Percentiles rank a stretch among this genome's conserved stretches.
Conservation (phyloP, 805 yeast species). For the Candida tammaniensis region DNA sequence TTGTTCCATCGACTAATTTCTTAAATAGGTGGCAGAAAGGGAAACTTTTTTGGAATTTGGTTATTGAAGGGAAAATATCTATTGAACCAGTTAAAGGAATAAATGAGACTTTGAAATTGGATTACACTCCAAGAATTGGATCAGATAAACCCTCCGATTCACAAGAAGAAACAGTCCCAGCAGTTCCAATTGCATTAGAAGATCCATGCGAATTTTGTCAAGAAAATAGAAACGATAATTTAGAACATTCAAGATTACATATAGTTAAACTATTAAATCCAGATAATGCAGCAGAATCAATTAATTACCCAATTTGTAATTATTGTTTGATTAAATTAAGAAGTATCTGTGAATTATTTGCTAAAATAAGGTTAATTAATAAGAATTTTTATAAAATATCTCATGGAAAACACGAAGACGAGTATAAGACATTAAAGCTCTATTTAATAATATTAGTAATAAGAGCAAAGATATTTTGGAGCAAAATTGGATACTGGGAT, state of each 20-base stretch:
- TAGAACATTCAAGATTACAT: conserved; percentile 78
- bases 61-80: conserved; percentile 76
- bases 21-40: conserved; percentile 43
- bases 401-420: conserved; percentile 19
- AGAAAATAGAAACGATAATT: conserved; percentile 64
- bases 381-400: conserved; percentile 53
- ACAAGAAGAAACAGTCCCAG: conserved; percentile 10
- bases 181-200: conserved; percentile 64
- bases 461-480: conserved; percentile 77
- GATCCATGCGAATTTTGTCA: conserved; percentile 84
- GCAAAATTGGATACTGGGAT: conserved; percentile 80
- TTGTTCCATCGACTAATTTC: conserved; percentile 35
- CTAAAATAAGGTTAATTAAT: conserved; percentile 64
- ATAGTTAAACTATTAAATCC: conserved; percentile 51
- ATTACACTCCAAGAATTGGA: conserved; percentile 20
- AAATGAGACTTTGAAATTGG: conserved; percentile 65
- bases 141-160: conserved; percentile 2
- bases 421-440: conserved; percentile 36
- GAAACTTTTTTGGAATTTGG: conserved; percentile 54
- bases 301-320: conserved; percentile 70
- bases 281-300: conserved; percentile 23
- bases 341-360: conserved; percentile 78
- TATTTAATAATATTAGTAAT: conserved; percentile 56
- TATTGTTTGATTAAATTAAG: conserved; percentile 78
- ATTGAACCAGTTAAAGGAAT: conserved; percentile 86